These are phyloP conservation scores for Hypoxylon sp. DNA, from an alignment of 2,329 filamentous ascomycete species.

Conservation along the genomic window DNA sequence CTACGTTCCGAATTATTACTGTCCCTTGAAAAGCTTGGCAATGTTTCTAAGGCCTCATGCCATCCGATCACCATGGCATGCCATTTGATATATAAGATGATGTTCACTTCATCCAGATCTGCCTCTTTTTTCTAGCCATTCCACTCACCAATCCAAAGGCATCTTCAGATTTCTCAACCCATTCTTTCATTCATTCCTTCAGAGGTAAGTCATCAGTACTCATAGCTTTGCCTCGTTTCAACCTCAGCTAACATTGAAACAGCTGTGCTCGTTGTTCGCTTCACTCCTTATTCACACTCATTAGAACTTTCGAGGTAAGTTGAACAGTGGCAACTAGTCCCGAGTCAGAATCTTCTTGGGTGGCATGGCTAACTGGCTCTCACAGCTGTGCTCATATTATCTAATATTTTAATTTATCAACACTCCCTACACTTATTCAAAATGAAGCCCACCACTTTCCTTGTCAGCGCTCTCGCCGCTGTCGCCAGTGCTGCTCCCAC, in stretches of 20 bases:
- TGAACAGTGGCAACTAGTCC: not conserved
- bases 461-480: conserved; percentile 61
- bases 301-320: conserved; percentile 58
- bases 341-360: not conserved
- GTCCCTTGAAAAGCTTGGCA: conserved; percentile 46
- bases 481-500: conserved; percentile 60
- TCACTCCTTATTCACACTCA: conserved; percentile 57
- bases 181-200: conserved; percentile 61
- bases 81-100: conserved; percentile 57
- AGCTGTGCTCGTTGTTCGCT: conserved; percentile 65
- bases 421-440: conserved; percentile 54
- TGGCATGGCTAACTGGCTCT: conserved; percentile 41
- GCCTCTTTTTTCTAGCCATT: conserved; percentile 46
- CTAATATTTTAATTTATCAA: conserved; percentile 52
- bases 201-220: conserved; percentile 57
- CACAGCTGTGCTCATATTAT: conserved; percentile 61
- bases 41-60: conserved; percentile 48
- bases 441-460: conserved; percentile 64
- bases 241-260: conserved; percentile 44
- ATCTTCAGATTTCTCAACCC: conserved; percentile 51
- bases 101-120: conserved; percentile 42
- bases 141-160: conserved; percentile 55
- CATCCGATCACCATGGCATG: conserved; percentile 43
- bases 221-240: conserved; percentile 6
- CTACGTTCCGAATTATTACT: conserved; percentile 56